phyloP scores from a whole-genome alignment of 2,329 filamentous ascomycete species.

The Penicillium sp. region DNA sequence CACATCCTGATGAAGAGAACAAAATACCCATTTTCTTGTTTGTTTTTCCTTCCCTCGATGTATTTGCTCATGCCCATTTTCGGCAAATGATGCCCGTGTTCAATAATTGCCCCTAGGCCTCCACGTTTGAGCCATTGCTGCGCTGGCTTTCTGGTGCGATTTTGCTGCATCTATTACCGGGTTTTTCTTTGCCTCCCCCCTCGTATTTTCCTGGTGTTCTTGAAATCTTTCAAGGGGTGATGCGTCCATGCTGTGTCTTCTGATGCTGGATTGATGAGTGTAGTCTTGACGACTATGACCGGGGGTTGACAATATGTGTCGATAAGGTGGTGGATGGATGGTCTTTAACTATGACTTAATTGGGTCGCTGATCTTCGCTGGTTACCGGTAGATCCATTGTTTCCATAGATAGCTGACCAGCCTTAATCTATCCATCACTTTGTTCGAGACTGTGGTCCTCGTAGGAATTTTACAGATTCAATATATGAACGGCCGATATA shows the following conservation, averaged over 20 bases:
- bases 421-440: conserved; percentile 11
- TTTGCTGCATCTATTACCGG: conserved; percentile 6
- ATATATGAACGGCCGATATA: background rate
- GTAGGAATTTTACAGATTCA: background rate
- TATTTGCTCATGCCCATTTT: conserved; percentile 15
- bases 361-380: background rate
- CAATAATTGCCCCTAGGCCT: conserved; percentile 5
- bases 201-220: conserved; percentile 5
- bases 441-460: conserved; percentile 1
- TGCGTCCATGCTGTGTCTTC: conserved; percentile 2
- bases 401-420: conserved; percentile 4
- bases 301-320: conserved; percentile 2
- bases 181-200: background rate
- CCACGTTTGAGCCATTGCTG: conserved; percentile 11
- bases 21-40: conserved; percentile 10
- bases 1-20: conserved; percentile 15
- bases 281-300: background rate
- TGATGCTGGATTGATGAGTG: background rate
- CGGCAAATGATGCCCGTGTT: conserved; percentile 11
- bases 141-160: conserved; percentile 5
- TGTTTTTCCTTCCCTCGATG: conserved; percentile 1
- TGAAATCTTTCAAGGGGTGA: conserved; percentile 10
- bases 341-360: conserved; percentile 4
- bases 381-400: background rate
- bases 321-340: conserved; percentile 1